Conservation (phyloP, 352 stramenopile species). For the Globisporangium canariense region DNA sequence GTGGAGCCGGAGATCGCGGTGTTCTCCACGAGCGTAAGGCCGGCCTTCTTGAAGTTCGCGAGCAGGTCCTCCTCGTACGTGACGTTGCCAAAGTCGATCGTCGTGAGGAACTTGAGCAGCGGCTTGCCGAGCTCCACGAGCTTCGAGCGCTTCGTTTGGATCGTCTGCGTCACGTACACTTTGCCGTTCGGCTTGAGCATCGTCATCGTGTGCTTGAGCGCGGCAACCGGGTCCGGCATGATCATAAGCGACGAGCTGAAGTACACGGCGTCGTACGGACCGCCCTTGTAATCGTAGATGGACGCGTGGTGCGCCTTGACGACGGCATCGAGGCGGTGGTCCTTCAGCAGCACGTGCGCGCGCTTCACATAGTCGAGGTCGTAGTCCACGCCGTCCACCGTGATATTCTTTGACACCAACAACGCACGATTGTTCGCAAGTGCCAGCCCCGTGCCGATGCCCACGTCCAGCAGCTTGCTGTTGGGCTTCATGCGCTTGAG, state of each 20-base stretch:
- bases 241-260: slow-evolving; percentile 92
- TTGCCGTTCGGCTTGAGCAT: slow-evolving; percentile 63
- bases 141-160: slow-evolving; percentile 75
- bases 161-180: slow-evolving; percentile 89
- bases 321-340: slow-evolving; percentile 32
- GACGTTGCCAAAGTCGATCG: slow-evolving; percentile 91
- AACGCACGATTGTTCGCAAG: slow-evolving; percentile 63
- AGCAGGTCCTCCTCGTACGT: slow-evolving; percentile 82
- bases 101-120: slow-evolving; percentile 91
- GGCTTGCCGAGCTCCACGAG: slow-evolving; percentile 81
- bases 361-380: slow-evolving; percentile 82
- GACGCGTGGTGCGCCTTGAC: slow-evolving; percentile 73
- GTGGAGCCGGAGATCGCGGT: slow-evolving; percentile 55
- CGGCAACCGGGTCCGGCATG: slow-evolving; percentile 85
- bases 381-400: slow-evolving; percentile 89
- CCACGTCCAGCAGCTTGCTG: slow-evolving; percentile 83
- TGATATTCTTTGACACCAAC: slow-evolving; percentile 63
- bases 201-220: slow-evolving; percentile 55
- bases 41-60: slow-evolving; percentile 58
- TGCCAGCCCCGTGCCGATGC: slow-evolving; percentile 83
- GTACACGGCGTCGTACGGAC: slow-evolving; percentile 87
- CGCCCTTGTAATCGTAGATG: slow-evolving; percentile 73
- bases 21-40: slow-evolving; percentile 51
- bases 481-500: slow-evolving; percentile 49
- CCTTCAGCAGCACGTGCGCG: slow-evolving; percentile 49